Evolutionary conservation across 1,284 basidiomycete species (phyloP), one percentile per base, ranked within the genome.

Genomic region (Ustilago hordei): DNA sequence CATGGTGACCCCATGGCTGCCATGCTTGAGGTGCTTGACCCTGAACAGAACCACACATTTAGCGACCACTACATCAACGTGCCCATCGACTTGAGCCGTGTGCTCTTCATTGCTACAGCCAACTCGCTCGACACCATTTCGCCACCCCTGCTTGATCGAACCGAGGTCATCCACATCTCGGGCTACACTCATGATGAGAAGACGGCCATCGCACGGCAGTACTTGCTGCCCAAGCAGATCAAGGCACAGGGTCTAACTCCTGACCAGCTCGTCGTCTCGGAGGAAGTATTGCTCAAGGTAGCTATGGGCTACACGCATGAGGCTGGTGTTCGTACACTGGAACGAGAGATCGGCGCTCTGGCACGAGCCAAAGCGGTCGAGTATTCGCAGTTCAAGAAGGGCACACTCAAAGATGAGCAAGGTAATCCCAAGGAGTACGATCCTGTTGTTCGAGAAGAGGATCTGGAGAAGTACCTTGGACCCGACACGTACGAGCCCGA

Each of bases 251-350:
- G 89, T 92, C 63, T 88, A 89, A 9, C 69, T 17, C 86, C 88
- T 0, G 86, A 88, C 2, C 90, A 91, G 43, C 68, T 82, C 3
- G 86, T 92, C 13, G 88, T 93, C 43, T 90, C 90, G 0, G 92
- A 95, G 66, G 89, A 90, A 2, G 91, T 92, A 0, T 85, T 95
- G 39, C 87, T 91, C 70, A 89, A 90, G 60, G 89, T 95, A 59
- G 91, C 92, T 36, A 92, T 91, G 13, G 88, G 90, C 32, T 95
- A 95, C 83, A 95, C 94, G 1, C 89, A 91, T 11, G 93, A 97
- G 87, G 95, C 95, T 0, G 95, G 95, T 35, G 95, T 98, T n/a
- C 90, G 95, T 35, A 92, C 91, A 34, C 89, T 98, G 12, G 95
- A 98, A 84, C 90, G 95, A 6, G 91, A 93, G 12, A 91, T 98